A percentile compares a stretch with the other conserved stretches of the same genome.
Conservation (phyloP, 2,329 filamentous ascomycete species). For the Metarhizium anisopliae region DNA sequence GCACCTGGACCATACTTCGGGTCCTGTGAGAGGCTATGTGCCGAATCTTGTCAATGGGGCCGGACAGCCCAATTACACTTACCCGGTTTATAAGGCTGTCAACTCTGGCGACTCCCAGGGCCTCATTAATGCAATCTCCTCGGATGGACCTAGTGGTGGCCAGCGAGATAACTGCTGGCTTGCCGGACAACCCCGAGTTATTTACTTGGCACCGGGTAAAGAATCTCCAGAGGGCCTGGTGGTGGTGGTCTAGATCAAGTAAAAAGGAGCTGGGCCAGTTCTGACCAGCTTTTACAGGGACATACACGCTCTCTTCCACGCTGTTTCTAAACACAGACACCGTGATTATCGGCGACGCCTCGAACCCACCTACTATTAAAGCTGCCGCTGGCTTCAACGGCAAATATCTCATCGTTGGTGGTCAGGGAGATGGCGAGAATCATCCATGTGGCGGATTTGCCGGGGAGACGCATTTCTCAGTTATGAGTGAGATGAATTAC, state of each 20-base stretch:
- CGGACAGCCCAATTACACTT: constrained; percentile 8
- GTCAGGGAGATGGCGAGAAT: constrained; percentile 8
- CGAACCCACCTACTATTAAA: constrained; percentile 60
- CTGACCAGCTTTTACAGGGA: constrained; percentile 4
- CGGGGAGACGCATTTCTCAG: constrained; percentile 13
- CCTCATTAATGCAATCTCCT: constrained; percentile 5
- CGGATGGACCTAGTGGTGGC: constrained; percentile 10
- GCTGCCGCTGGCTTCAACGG: constrained; percentile 59
- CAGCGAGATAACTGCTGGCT: constrained; percentile 12
- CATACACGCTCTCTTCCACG: constrained; percentile 9
- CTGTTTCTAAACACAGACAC: constrained; percentile 40
- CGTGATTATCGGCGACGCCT: constrained; percentile 71
- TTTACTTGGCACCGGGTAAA: constrained; percentile 12
- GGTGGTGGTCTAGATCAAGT: too few relatives aligned
- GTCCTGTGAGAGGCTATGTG: constrained; percentile 11
- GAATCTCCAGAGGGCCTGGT: too few relatives aligned
- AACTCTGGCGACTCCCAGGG: constrained; percentile 6
- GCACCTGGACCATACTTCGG: constrained; percentile 12
- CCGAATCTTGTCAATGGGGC: constrained; percentile 7
- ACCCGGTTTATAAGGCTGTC: constrained; percentile 12
- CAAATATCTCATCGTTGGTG: constrained; percentile 11
- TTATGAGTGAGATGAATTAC: constrained; percentile 7
- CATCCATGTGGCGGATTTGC: constrained; percentile 8
- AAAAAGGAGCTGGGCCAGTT: too few relatives aligned
- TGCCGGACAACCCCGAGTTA: constrained; percentile 11